Conservation (phyloP, 305 asterid genomes). For the Ruellia speciosa region DNA sequence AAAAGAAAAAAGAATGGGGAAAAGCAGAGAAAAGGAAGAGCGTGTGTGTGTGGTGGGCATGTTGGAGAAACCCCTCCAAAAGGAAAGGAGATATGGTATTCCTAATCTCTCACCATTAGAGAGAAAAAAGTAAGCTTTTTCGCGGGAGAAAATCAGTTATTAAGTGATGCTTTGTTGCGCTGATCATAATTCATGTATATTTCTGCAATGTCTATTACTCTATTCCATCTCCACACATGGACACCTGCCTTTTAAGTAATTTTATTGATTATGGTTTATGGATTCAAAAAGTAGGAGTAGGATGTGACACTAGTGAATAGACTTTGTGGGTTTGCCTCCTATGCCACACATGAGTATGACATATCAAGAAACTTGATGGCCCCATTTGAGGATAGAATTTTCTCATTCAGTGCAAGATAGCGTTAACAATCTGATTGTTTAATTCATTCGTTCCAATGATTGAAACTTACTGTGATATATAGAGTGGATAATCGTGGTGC, state of each 20-base stretch:
- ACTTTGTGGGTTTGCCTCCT: background rate
- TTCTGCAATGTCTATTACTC: slow-evolving; percentile 4
- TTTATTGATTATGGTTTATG: background rate
- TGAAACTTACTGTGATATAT: too few relatives aligned
- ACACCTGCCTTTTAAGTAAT: background rate
- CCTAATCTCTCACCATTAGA: slow-evolving; percentile 14
- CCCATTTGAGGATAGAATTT: background rate
- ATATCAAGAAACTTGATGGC: background rate
- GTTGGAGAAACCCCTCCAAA: slow-evolving; percentile 23
- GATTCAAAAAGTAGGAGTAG: background rate
- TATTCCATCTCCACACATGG: background rate
- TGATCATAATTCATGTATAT: slow-evolving; percentile 33
- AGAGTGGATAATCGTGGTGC: too few relatives aligned
- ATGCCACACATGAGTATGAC: background rate
- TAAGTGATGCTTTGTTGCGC: slow-evolving; percentile 64
- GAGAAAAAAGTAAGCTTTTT: slow-evolving; percentile 45
- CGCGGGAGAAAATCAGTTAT: slow-evolving; percentile 63
- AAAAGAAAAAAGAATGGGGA: background rate
- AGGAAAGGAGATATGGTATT: slow-evolving; percentile 1
- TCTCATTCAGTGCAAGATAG: background rate
- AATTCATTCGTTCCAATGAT: too few relatives aligned
- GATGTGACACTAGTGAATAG: background rate
- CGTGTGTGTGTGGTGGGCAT: slow-evolving; percentile 22
- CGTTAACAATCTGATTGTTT: background rate
- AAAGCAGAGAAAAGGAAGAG: background rate